Conservation (phyloP, 108 stramenopile genomes). For the Aurantiochytrium sp. region DNA sequence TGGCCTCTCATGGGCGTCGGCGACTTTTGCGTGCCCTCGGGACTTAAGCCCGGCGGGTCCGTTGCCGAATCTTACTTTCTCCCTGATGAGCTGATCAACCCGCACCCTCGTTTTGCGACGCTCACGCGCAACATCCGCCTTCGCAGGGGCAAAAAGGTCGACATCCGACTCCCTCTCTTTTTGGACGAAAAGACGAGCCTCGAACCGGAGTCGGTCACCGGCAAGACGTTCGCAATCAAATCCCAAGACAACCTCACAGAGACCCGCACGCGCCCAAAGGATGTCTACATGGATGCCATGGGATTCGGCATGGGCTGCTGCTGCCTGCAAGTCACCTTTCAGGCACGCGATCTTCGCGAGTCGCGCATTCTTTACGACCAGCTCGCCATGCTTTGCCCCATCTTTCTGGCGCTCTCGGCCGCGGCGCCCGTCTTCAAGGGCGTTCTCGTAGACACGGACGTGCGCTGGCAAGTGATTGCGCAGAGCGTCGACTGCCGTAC, state of each 20-base stretch:
- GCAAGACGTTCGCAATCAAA: not conserved
- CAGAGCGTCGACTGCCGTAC: constrained; percentile 89
- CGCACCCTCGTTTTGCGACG: constrained; percentile 95
- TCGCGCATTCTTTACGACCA: constrained; percentile 95
- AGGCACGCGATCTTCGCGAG: constrained; percentile 90
- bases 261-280: not conserved
- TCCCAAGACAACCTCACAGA: not conserved
- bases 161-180: constrained; percentile 87
- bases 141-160: constrained; percentile 78
- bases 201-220: not conserved
- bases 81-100: constrained; percentile 89
- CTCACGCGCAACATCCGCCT: constrained; percentile 87
- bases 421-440: constrained; percentile 86
- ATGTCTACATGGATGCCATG: constrained; percentile 91
- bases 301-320: constrained; percentile 99
- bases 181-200: constrained; percentile 76
- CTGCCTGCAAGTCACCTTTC: constrained; percentile 96
- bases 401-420: constrained; percentile 94
- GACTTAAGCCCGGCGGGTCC: constrained; percentile 67
- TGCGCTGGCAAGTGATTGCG: constrained; percentile 89
- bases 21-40: constrained; percentile 68
- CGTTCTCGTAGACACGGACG: constrained; percentile 86
- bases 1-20: constrained; percentile 78
- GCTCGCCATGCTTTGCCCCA: constrained; percentile 90
- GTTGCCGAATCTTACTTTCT: constrained; percentile 76